These are phyloP conservation scores for Babesia ovis DNA, from an alignment of 169 alveolate species.

Conservation along the genomic window DNA sequence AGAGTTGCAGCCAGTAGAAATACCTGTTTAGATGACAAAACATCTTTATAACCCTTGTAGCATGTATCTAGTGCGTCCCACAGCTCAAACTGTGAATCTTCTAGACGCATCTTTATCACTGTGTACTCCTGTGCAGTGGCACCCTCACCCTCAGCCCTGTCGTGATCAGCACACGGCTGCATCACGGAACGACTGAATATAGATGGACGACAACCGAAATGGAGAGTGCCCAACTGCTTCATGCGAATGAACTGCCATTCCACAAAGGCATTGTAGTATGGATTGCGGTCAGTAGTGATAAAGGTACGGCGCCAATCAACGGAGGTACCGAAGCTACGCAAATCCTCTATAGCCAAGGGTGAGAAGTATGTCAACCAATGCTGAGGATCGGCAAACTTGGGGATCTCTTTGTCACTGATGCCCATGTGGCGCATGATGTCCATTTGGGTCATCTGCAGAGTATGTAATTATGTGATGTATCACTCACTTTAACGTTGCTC, in stretches of 20 bases:
- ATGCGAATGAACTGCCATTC: slow-evolving; percentile 96
- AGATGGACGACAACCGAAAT: slow-evolving; percentile 90
- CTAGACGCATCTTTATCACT: slow-evolving; percentile 85
- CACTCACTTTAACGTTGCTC: slow-evolving; percentile 75
- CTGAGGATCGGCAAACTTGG: slow-evolving; percentile 92
- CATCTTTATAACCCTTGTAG: slow-evolving; percentile 37
- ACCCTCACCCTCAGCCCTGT: slow-evolving; percentile 85
- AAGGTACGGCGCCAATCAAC: slow-evolving; percentile 98
- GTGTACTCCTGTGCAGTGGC: slow-evolving; percentile 96
- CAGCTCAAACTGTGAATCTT: slow-evolving; percentile 9
- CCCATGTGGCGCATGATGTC: slow-evolving; percentile 91
- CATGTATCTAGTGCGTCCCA: not conserved
- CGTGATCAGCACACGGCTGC: slow-evolving; percentile 99
- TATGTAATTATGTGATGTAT: not conserved
- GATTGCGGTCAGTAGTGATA: slow-evolving; percentile 97
- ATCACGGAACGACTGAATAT: slow-evolving; percentile 90
- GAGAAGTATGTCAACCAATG: slow-evolving; percentile 98
- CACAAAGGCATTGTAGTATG: slow-evolving; percentile 93
- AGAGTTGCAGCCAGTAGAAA: slow-evolving; percentile 96
- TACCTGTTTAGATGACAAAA: slow-evolving; percentile 70
- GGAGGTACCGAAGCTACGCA: slow-evolving; percentile 63
- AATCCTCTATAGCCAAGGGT: slow-evolving; percentile 91
- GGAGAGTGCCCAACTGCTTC: slow-evolving; percentile 75
- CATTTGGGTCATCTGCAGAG: slow-evolving; percentile 80
- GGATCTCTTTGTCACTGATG: slow-evolving; percentile 91